Conservation (phyloP, 2,329 filamentous ascomycete genomes). For the Cytospora piceae region DNA sequence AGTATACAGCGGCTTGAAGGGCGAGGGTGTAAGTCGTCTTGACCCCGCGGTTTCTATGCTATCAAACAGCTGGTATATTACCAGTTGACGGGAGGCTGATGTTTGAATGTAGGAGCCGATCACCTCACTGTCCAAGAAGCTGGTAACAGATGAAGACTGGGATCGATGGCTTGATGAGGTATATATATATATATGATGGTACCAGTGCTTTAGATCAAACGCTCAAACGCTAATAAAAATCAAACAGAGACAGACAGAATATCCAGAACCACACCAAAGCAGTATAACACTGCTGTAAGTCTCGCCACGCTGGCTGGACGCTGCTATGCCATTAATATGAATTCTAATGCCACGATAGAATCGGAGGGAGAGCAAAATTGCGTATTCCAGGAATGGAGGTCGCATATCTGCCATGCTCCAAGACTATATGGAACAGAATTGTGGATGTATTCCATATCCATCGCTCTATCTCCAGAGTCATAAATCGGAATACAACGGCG, state of each 20-base stretch:
- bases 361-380: not conserved
- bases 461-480: slow-evolving; percentile 8
- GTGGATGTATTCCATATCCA: slow-evolving; percentile 6
- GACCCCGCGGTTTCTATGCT: no score
- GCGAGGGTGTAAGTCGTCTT: not conserved
- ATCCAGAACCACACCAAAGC: not conserved
- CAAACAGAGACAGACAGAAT: not conserved
- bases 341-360: not conserved
- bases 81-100: not conserved
- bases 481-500: not conserved
- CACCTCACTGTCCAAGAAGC: not conserved
- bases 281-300: slow-evolving; percentile 1
- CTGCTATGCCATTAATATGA: not conserved
- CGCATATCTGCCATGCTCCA: slow-evolving; percentile 6
- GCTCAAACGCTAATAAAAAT: not conserved
- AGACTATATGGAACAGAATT: slow-evolving; percentile 3
- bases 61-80: no score
- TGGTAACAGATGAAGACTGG: slow-evolving; percentile 7
- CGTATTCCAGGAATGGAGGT: not conserved
- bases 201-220: not conserved
- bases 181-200: not conserved
- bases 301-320: not conserved
- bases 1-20: not conserved
- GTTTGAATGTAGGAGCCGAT: not conserved
- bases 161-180: slow-evolving; percentile 3